Evolutionary conservation across 257 asterid genomes (phyloP), one percentile per base, ranked within the genome.

Genomic region (Salvia hispanica): DNA sequence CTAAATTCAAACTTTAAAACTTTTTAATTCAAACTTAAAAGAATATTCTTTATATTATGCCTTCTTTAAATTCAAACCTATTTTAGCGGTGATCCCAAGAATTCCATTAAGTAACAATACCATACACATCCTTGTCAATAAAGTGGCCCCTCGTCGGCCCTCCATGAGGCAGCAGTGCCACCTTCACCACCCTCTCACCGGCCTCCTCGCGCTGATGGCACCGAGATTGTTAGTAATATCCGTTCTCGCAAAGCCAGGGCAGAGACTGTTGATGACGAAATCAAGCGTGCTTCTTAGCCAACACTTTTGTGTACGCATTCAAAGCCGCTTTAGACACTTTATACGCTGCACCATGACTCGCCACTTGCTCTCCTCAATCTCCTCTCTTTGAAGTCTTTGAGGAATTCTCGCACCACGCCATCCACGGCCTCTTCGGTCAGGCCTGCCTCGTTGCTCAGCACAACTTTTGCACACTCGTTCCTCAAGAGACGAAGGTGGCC

Each of bases 161-260:
- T 2, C 70, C 85, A 48, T 69, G 67, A 3, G 85, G 77, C 75
- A 73, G 56, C 59, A 78, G 34, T 1, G 85, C 88, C 13, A 81
- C 63, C 79, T 62, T 73, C 51, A 81, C 88, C 0, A 58, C 56
- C 56, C 69, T 62, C 12, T 78, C 77, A 6, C 92, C 86, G 4
- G 80, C 95, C 71, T 85, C 79, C 4, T 36, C 74, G 46, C 56
- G 13, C 83, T 71, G 2, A 74, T 16, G 1, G 10, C 12, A 0
- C 88, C 92, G 0, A 34, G 48, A 43, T 79, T 67, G 73, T 4
- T 4, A 12, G 63, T 85, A 0, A 83, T 72, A 52, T 85, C 80
- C 1, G 95, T 85, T 62, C 73, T 82, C 4, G 71, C 65, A 43
- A 50, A 80, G 6, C 94, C 94, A 36, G 90, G 90, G 45, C 90